Percentiles rank a stretch among this genome's conserved stretches.
phyloP scores from a whole-genome alignment of 768 basidiomycete genomes.

The Leucosporidium scottii region DNA sequence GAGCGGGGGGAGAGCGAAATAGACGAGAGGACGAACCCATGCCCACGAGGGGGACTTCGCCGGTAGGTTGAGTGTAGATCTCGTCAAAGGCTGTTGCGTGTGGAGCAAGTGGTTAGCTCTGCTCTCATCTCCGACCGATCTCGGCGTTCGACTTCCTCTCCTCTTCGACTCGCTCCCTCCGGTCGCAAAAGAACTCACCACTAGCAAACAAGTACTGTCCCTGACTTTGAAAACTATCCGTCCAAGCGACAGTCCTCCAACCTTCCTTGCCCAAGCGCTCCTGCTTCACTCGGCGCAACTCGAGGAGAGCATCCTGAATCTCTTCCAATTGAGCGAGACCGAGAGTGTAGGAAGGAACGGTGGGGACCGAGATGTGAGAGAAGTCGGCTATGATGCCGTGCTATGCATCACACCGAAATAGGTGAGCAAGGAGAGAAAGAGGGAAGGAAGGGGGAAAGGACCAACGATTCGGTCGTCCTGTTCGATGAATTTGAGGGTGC shows the following conservation, averaged over 20 bases:
- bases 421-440: background rate
- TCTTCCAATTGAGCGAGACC: slow-evolving; percentile 39
- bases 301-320: slow-evolving; percentile 34
- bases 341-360: slow-evolving; percentile 30
- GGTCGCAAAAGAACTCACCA: too few species aligned
- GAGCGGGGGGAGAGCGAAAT: background rate
- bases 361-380: slow-evolving; percentile 27
- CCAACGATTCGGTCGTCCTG: slow-evolving; percentile 34
- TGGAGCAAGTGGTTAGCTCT: background rate
- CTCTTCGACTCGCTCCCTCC: too few species aligned
- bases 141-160: too few species aligned
- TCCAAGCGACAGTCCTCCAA: slow-evolving; percentile 34
- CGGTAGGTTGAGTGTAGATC: slow-evolving; percentile 37
- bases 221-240: slow-evolving; percentile 35
- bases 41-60: slow-evolving; percentile 36
- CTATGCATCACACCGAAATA: slow-evolving; percentile 3
- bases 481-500: slow-evolving; percentile 34
- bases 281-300: slow-evolving; percentile 30
- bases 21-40: slow-evolving; percentile 16
- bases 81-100: slow-evolving; percentile 26
- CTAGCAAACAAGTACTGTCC: slow-evolving; percentile 36
- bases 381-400: slow-evolving; percentile 39
- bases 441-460: background rate
- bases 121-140: too few species aligned
- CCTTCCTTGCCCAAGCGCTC: slow-evolving; percentile 28